These are phyloP conservation scores for Colletotrichum tropicale DNA, from an alignment of 2,329 filamentous ascomycete genomes.

Conservation along the genomic window DNA sequence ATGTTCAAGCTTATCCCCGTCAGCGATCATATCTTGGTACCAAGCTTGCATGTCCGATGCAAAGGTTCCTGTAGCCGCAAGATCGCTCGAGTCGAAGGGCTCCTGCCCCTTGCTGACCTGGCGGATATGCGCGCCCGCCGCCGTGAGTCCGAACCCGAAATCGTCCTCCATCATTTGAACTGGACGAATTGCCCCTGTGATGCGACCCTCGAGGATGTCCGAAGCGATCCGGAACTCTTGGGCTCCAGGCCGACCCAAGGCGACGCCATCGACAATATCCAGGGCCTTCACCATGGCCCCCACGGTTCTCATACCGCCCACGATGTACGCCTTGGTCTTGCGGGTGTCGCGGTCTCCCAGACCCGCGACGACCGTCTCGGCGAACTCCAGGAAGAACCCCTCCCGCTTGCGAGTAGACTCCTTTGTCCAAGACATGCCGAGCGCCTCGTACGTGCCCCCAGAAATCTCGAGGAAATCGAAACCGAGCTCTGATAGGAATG, in stretches of 20 bases:
- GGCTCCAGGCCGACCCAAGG: conserved; percentile 47
- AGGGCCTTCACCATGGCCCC: conserved; percentile 63
- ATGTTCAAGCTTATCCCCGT: conserved; percentile 31
- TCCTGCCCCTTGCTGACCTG: conserved; percentile 18
- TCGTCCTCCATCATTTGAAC: background rate
- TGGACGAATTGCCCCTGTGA: background rate
- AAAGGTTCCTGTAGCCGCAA: conserved; percentile 22
- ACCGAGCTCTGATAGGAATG: conserved; percentile 47
- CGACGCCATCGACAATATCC: conserved; percentile 62
- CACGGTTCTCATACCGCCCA: conserved; percentile 60
- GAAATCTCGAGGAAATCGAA: conserved; percentile 65
- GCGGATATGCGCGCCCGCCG: background rate
- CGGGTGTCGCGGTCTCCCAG: conserved; percentile 23
- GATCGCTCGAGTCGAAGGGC: conserved; percentile 30
- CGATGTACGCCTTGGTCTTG: conserved; percentile 60
- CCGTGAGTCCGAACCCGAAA: background rate
- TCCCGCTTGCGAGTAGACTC: conserved; percentile 61
- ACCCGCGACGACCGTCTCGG: conserved; percentile 51
- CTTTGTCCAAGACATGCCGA: conserved; percentile 54
- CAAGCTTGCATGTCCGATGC: conserved; percentile 25
- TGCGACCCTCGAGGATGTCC: background rate
- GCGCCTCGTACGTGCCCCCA: conserved; percentile 63
- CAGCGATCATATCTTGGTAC: conserved; percentile 25
- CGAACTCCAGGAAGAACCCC: conserved; percentile 66
- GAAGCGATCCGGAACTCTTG: conserved; percentile 27